Percentiles rank a stretch among this genome's conserved stretches.
These are phyloP conservation scores for Puccinia triticina DNA, from an alignment of 1,284 basidiomycete species.

Conservation along the genomic window DNA sequence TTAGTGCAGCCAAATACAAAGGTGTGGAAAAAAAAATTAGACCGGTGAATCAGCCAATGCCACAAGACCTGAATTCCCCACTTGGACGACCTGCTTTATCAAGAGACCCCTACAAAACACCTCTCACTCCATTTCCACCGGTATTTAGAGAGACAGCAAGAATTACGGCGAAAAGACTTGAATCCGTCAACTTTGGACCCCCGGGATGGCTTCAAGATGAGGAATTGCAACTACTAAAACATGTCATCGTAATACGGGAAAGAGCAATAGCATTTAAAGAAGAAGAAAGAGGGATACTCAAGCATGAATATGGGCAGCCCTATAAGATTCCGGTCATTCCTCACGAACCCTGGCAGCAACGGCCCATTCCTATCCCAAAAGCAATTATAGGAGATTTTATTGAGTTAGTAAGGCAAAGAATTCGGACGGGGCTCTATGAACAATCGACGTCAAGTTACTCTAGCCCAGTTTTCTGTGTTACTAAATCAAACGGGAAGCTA, in stretches of 20 bases:
- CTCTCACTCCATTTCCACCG: no score
- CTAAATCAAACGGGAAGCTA: not conserved
- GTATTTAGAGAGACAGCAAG: no score
- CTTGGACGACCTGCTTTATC: no score
- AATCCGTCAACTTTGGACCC: no score
- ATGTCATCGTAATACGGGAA: not conserved
- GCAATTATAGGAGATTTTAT: not conserved
- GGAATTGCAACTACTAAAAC: no score
- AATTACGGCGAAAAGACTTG: no score
- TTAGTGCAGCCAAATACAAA: no score
- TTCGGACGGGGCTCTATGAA: not conserved
- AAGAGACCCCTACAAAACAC: no score
- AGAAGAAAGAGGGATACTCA: not conserved
- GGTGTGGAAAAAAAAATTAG: no score
- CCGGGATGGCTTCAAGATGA: no score
- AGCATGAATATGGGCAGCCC: not conserved
- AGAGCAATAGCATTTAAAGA: not conserved
- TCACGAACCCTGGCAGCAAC: slow-evolving; percentile 6
- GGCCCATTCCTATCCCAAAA: not conserved
- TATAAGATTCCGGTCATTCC: not conserved
- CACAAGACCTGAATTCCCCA: no score
- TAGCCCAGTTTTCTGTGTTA: not conserved
- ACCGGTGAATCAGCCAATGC: no score
- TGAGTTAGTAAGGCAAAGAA: not conserved
- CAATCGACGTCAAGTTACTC: not conserved